Evolutionary conservation across 2,329 filamentous ascomycete genomes (phyloP).

Genomic region (Botrytis hyacinthi): DNA sequence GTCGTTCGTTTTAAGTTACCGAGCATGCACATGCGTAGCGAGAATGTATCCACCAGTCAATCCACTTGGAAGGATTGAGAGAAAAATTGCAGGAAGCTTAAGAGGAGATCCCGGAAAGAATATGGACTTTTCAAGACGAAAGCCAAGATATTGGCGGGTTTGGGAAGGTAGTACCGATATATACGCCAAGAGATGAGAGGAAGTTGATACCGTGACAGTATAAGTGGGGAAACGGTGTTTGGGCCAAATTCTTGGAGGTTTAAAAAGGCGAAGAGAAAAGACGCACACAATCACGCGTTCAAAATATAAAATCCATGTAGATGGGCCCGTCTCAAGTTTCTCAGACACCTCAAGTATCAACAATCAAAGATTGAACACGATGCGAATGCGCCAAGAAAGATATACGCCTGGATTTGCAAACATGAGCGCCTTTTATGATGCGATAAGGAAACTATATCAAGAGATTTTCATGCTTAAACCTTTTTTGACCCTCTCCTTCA

Average conservation of each 20-base stretch:
- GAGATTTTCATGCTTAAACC: conserved; percentile 56
- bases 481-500: conserved; percentile 57
- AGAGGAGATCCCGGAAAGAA: neutral
- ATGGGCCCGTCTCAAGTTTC: conserved; percentile 7
- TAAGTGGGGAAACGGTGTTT: conserved; percentile 16
- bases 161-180: neutral
- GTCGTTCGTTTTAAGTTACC: conserved; percentile 19
- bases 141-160: neutral
- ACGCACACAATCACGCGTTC: conserved; percentile 6
- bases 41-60: neutral
- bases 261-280: neutral
- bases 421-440: neutral
- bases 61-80: neutral
- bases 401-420: neutral
- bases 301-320: neutral
- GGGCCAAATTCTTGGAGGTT: conserved; percentile 8
- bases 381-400: conserved; percentile 1
- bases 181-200: neutral
- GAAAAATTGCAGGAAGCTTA: neutral
- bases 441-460: conserved; percentile 24
- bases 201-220: conserved; percentile 9
- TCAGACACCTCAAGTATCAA: conserved; percentile 18
- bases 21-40: conserved; percentile 9
- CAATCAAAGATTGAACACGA: neutral
- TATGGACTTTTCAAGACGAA: neutral